Base-by-base conservation (phyloP, 192 early-diverging fungal species). In the Backusella tuberculispora region DNA sequence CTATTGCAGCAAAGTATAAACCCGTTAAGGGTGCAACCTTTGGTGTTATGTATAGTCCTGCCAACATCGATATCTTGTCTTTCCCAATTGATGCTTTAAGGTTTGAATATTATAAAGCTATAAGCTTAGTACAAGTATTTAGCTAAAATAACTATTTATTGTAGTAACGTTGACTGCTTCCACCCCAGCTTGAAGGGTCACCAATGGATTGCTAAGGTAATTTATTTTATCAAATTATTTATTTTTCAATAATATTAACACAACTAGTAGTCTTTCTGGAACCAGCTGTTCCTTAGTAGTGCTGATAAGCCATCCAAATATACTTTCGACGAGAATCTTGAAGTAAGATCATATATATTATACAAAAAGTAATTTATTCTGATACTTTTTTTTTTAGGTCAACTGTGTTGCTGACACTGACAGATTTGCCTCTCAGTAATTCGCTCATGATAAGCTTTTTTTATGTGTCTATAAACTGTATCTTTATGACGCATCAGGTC, bases 121-220 rank as follows among this genome's bases (percentile, higher is more conserved):
- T 21, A 43, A 45, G 9, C 0, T 67, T 19, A 19, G n/a, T 8
- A 13, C 5, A 13, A 34, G 29, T 7, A 47, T 47, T 69, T 29
- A 26, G 44, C 21, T 46, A 24, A 69, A 34, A 40, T 66, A 19
- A 41, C 12, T 13, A 26, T 63, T 38, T 74, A 17, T 41, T 73
- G 34, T 29, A 67, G 78, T 50, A 66, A 71, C 24, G 24, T 67
- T 41, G 69, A 74, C 44, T 78, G 72, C 41, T 78, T 78, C 64
- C 71, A 73, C 63, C 71, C 72, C 19, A 71, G 73, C n/a, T 5
- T 37, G 24, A 65, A 48, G 10, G 77, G 53, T 9, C 73, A 79
- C 44, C 9, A 79, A 65, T 74, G 53, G 66, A 47, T 79, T 2
- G 60, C 73, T 15, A 74, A 71, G 67, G 66, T 69, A 67, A 64